phyloP scores from a whole-genome alignment of 2,329 filamentous ascomycete genomes.

The Aspergillus sp. region DNA sequence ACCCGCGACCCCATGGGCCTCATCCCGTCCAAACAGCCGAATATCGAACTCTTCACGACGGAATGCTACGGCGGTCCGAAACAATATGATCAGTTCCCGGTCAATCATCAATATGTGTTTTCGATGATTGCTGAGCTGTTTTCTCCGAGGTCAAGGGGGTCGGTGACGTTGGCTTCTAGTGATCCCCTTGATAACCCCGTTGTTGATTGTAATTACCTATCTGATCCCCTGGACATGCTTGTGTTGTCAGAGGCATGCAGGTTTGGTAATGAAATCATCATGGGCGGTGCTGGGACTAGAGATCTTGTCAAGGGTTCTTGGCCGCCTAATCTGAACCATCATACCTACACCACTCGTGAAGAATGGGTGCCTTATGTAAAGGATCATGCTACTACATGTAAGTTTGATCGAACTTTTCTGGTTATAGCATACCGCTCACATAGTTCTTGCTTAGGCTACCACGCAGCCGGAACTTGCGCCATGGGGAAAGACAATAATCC shows the following conservation, averaged over 20 bases:
- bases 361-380: constrained; percentile 56
- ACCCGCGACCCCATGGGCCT: constrained; percentile 62
- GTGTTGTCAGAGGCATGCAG: constrained; percentile 56
- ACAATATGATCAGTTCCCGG: constrained; percentile 51
- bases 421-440: too few relatives aligned
- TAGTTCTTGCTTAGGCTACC: constrained; percentile 38
- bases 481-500: constrained; percentile 49
- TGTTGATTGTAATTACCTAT: constrained; percentile 56
- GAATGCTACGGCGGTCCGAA: constrained; percentile 60
- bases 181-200: constrained; percentile 51
- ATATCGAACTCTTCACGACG: constrained; percentile 60
- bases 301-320: constrained; percentile 57
- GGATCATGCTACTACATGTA: constrained; percentile 58
- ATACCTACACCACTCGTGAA: constrained; percentile 45
- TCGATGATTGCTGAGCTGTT: constrained; percentile 57
- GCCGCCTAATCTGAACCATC: constrained; percentile 48
- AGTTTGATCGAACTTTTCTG: constrained; percentile 14
- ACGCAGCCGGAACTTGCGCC: constrained; percentile 53
- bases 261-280: constrained; percentile 58
- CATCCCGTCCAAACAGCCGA: constrained; percentile 48
- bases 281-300: constrained; percentile 53
- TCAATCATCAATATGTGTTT: constrained; percentile 52
- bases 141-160: constrained; percentile 52
- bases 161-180: constrained; percentile 46
- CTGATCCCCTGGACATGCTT: constrained; percentile 54